Base-by-base conservation (phyloP, 2,329 filamentous ascomycete genomes). In the Lecanoromycetidae sp. region DNA sequence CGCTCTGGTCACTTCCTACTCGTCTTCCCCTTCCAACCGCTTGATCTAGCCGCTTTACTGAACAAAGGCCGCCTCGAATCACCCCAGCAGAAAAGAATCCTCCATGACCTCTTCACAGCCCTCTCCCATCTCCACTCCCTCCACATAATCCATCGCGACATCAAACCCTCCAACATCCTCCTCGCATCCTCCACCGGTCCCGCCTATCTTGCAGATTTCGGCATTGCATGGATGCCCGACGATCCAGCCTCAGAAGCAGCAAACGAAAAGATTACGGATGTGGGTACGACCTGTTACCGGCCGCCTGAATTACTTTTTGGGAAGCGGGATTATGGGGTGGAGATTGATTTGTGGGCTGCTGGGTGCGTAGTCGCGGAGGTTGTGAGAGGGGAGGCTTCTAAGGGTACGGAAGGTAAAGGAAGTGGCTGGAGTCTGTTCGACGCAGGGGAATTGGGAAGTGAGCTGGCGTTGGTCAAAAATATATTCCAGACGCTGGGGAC, bases 401-500 rank as follows among this genome's bases (percentile, higher is more conserved):
- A 32, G 51, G 73, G 12, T 10, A 13, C n/a, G 26, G 10, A 12
- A 9, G 7, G 32, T 26, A n/a, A 20, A 49, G 5, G n/a, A 22
- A 22, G 25, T n/a, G n/a, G 7, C n/a, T 49, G 50, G 41, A 48
- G 40, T 0, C 70, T 96, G 1, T 96, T 98, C 56, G 82, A 91
- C 60, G 85, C 87, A 3, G 84, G 87, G 1, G 86, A 94, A 56
- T 74, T 96, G 42, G 91, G 93, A 0, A 96, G 85, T 59, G 91
- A 98, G 64, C 71, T 98, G 32, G 84, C 86, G 0, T 70, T 98
- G 42, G 90, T 98, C 48, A 74, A 88, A 44, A 94, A 87, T 58
- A 90, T 96, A 29, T 96, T 98, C 66, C 81, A 84, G 64, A 93
- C 82, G 0, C 64, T 98, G 5, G 93, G 93, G 1, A 95, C 88